These are phyloP conservation scores for Podaxis rugospora DNA, from an alignment of 768 basidiomycete species.

Conservation along the genomic window DNA sequence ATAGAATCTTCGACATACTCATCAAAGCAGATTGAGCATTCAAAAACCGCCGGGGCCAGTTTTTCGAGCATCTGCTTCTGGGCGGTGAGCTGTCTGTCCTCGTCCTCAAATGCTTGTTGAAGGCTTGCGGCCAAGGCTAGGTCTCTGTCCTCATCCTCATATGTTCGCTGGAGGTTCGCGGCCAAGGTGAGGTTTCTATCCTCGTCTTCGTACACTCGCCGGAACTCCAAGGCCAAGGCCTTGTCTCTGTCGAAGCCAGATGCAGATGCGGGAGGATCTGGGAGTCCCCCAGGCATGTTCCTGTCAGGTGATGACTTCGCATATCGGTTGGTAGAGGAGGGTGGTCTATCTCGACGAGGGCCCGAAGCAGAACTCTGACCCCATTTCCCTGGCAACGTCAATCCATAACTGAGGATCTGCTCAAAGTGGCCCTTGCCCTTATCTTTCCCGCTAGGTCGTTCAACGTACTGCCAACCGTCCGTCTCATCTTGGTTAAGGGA, in stretches of 20 bases:
- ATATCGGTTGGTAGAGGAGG: background rate
- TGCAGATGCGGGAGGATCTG: background rate
- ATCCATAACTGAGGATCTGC: background rate
- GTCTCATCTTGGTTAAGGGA: background rate
- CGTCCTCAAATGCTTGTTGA: background rate
- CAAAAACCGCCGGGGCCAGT: slow-evolving; percentile 21
- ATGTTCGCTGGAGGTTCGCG: too few relatives aligned
- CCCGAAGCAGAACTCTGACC: background rate
- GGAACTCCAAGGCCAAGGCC: slow-evolving; percentile 2
- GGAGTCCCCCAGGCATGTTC: background rate
- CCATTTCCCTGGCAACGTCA: background rate
- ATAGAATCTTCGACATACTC: slow-evolving; percentile 34
- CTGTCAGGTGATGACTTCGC: background rate
- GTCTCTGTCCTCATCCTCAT: too few relatives aligned
- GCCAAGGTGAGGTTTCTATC: background rate
- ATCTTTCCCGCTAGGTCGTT: background rate
- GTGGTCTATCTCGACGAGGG: background rate
- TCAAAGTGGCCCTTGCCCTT: background rate
- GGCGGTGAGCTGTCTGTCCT: background rate
- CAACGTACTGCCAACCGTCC: slow-evolving; percentile 4
- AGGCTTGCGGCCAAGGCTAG: too few relatives aligned
- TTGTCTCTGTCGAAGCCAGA: background rate
- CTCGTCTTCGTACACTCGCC: background rate
- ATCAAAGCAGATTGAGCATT: slow-evolving; percentile 47
- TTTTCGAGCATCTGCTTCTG: slow-evolving; percentile 2